A percentile compares a stretch with the other conserved stretches of the same genome.
Evolutionary conservation across 768 basidiomycete genomes (phyloP).

Genomic region (Hirschioporus abietinus): DNA sequence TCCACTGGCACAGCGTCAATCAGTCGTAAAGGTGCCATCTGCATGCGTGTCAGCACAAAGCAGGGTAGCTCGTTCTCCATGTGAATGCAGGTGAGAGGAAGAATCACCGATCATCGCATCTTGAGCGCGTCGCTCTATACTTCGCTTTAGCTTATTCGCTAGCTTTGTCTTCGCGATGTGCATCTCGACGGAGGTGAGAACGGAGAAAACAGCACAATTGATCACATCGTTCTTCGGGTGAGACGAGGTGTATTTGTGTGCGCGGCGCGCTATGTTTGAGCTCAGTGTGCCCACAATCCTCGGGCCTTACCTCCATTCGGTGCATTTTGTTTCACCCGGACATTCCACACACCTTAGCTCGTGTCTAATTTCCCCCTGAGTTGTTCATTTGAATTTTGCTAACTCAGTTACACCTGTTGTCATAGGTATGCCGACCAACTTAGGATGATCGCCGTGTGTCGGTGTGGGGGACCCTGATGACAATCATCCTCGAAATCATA

Average conservation of each 20-base stretch:
- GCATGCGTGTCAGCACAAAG: not conserved
- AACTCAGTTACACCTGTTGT: not conserved
- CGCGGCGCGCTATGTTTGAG: not conserved
- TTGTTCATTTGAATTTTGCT: not conserved
- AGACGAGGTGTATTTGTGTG: too few species aligned
- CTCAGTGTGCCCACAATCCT: not conserved
- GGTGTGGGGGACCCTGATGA: not conserved
- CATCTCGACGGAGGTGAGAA: not conserved
- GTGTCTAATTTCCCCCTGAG: not conserved
- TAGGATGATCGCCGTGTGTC: not conserved
- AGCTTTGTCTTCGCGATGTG: not conserved
- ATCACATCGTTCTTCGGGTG: too few species aligned
- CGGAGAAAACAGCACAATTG: not conserved
- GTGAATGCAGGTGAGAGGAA: not conserved
- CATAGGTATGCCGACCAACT: not conserved
- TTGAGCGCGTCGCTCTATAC: not conserved
- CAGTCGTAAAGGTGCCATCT: not conserved
- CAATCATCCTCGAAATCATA: not conserved
- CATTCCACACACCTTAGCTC: not conserved
- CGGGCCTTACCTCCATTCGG: not conserved
- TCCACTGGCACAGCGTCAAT: not conserved
- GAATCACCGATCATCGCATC: not conserved
- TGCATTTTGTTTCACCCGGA: not conserved
- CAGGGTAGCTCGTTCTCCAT: not conserved
- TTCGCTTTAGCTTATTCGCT: not conserved